Base-by-base conservation (phyloP, 2,329 filamentous ascomycete genomes). In the Ilyonectria mors-panacis region DNA sequence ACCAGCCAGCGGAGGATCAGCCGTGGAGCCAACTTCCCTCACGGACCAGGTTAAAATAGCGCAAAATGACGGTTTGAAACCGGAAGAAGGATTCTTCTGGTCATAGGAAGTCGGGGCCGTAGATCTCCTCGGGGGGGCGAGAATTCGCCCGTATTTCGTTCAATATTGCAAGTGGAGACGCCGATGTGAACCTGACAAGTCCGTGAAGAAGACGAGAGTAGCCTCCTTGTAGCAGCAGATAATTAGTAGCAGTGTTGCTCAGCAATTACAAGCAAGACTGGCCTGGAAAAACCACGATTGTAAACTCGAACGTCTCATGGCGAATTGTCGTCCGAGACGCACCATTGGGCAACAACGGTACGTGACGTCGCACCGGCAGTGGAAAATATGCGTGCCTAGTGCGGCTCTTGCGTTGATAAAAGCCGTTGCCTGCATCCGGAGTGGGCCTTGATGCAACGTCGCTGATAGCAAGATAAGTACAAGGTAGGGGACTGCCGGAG, bases 371-470 rank as follows among this genome's bases (percentile, higher is more conserved):
- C 33, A 54, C 45, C 39, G 62, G 62, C 44, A 64, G 56, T 47
- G 55, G 56, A 17, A 55, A 54, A 8, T n/a, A 35, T 47, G 39
- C 55, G 10, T 55, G 17, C 35, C 55, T 64, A 64, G 55, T 64
- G 62, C 55, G 62, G 62, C 62, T 64, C 62, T 64, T 64, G 42
- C 44, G 60, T 44, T 51, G 47, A 47, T 50, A 55, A 54, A 59
- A 48, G 62, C 62, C 48, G 55, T 37, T 21, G 28, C 44, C 48
- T 44, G 55, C 48, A 54, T n/a, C 26, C 23, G 3, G 9, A 21
- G 60, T 45, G 56, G 62, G 42, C 28, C 42, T 10, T 26, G 19
- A 50, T 23, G 55, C 30, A 55, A 28, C 47, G 23, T 35, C 53
- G 17, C 59, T 17, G 51, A 56, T 56, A 26, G 26, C 42, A 7